Base-by-base conservation (phyloP, 2,329 filamentous ascomycete species). In the Neophaeococcomyces mojaviensis region DNA sequence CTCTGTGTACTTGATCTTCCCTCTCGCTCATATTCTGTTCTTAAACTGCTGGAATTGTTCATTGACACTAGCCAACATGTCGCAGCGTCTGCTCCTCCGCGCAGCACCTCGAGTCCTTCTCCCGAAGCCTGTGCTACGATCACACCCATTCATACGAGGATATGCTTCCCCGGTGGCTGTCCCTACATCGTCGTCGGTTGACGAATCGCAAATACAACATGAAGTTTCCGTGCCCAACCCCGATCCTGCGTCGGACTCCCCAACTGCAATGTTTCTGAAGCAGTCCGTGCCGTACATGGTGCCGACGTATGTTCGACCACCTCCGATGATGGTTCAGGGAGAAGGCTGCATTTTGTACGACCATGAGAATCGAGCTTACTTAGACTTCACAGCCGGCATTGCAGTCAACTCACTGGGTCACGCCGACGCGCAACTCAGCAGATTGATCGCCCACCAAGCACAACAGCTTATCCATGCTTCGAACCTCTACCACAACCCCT, bases 401-500 rank as follows among this genome's bases (percentile, higher is more conserved):
- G 92, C 92, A 13, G 92, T 98, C 62, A 96, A 90, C 68, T 81
- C 85, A 18, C 74, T 98, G 28, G 92, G 92, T 8, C 92, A 98
- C 63, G 88, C 86, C 61, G 88, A 98, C 59, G 75, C 82, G 3
- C 86, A 84, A 58, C 78, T 96, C 55, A 73, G 79, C 39, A 74
- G 79, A 60, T 73, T 96, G 41, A 72, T 97, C 51, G 76, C 82
- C 9, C 78, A 94, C 56, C 88, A 94, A 79, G 75, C 82, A 24
- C 73, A 83, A 59, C 88, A 82, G 6, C 78, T 98, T 40, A 77
- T 96, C 47, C 92, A 98, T 67, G 84, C 86, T 38, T 96, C 88
- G 9, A 98, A 98, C 66, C 78, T 98, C 16, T 98, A 97, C 76
- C 86, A 96, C 69, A 98, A 97, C 68, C 84, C 84, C 2, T 96